Percentiles rank a stretch among this genome's conserved stretches.
These are phyloP conservation scores for Trichoderma polysporum DNA, from an alignment of 2,329 filamentous ascomycete species.

Conservation along the genomic window DNA sequence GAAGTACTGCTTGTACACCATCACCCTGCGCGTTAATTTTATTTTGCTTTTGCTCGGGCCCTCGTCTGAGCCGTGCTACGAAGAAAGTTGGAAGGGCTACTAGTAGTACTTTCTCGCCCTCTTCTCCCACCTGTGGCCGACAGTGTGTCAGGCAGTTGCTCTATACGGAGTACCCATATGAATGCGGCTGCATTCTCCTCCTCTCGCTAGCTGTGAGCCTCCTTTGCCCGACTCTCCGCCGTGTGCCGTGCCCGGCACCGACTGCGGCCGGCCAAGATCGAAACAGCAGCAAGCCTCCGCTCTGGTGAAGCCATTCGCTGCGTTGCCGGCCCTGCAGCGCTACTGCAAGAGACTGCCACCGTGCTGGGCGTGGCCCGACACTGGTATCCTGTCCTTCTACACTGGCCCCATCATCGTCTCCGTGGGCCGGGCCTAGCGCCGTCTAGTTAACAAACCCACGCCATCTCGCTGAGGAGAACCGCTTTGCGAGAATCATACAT, in stretches of 20 bases:
- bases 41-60: neutral
- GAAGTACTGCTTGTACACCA: neutral
- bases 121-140: neutral
- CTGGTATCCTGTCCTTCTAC: neutral
- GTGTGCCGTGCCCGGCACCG: neutral
- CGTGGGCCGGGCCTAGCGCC: constrained; percentile 22
- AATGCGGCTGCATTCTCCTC: neutral
- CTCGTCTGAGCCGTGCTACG: neutral
- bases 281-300: neutral
- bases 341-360: constrained; percentile 11
- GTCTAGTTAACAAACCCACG: constrained; percentile 10
- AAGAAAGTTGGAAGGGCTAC: neutral
- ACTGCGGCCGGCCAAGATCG: neutral
- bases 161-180: neutral
- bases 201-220: neutral
- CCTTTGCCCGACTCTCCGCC: neutral
- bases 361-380: neutral
- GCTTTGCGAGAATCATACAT: constrained; percentile 18
- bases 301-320: neutral
- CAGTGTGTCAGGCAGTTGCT: neutral
- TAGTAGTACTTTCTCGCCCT: neutral
- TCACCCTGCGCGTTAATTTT: constrained; percentile 9
- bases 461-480: neutral
- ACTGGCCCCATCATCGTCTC: constrained; percentile 4
- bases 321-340: constrained; percentile 1